Evolutionary conservation across 208 protist species (phyloP).

Genomic region (Acanthamoeba castellanii): DNA sequence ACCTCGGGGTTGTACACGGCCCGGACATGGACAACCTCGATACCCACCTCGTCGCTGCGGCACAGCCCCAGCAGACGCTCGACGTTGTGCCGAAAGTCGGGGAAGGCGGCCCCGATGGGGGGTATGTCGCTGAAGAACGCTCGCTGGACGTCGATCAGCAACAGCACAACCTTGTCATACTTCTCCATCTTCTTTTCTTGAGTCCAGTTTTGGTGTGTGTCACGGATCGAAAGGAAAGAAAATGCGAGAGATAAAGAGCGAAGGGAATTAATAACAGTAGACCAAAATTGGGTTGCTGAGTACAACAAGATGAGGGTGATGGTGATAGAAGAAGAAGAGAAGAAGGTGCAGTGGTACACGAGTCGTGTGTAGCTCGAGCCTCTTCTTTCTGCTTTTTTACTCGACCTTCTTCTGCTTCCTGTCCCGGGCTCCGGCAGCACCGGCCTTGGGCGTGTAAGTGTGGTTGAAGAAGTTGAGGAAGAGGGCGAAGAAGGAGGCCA

Average conservation of each 20-base stretch:
- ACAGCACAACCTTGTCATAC: conserved; percentile 25
- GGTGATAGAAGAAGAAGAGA: too few species aligned
- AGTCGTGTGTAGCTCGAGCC: too few species aligned
- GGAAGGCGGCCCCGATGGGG: background rate
- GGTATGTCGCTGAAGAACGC: conserved; percentile 62
- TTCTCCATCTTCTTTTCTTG: background rate
- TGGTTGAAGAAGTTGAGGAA: conserved; percentile 71
- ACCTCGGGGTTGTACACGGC: conserved; percentile 36
- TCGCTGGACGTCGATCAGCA: conserved; percentile 33
- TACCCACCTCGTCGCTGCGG: conserved; percentile 1
- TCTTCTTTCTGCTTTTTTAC: background rate
- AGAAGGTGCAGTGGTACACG: too few species aligned
- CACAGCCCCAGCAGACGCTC: conserved; percentile 12
- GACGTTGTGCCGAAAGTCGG: conserved; percentile 4
- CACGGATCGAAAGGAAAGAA: too few species aligned
- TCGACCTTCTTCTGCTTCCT: conserved; percentile 47
- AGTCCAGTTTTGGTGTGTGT: too few species aligned
- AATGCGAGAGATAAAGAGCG: too few species aligned
- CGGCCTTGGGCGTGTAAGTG: conserved; percentile 29
- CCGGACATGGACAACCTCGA: conserved; percentile 25
- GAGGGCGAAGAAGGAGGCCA: conserved; percentile 58
- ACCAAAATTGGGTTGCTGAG: too few species aligned
- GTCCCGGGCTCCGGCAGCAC: background rate
- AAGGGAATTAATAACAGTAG: too few species aligned
- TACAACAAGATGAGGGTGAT: too few species aligned